Evolutionary conservation across 345 rosid species (phyloP), one percentile per base, ranked within the genome.

Genomic region (Citrus reticulata): DNA sequence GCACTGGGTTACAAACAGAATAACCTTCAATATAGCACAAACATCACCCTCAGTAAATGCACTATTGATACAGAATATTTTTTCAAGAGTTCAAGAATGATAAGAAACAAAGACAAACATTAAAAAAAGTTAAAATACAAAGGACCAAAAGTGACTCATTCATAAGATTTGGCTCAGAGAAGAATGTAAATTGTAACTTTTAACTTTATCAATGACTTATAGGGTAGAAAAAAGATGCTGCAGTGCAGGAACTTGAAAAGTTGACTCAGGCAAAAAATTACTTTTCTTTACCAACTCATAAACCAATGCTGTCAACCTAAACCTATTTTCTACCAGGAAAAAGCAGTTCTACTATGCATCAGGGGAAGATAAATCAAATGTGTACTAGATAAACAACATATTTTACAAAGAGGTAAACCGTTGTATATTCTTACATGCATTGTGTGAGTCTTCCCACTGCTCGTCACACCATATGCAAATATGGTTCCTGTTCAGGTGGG

Each of bases 361-460:
- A 58, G 16, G 73, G 32, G 35, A 59, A 69, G 59, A n/a, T 29
- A 19, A 19, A 46, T 9, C 60, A 4, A 30, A 30, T 55, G 63
- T 55, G 57, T 32, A 32, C 27, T 4, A 11, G 62, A 72, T 54
- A 34, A n/a, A 59, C 9, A 71, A 27, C 20, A 62, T 61, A 19
- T 24, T 17, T 11, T 0, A 5, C 49, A 20, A 29, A 40, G 14
- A 16, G 25, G 9, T 29, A 64, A 9, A 25, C 10, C 19, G 37
- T 81, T 72, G 79, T 49, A 69, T 57, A 64, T 81, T 81, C 97
- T 94, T 85, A 96, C 99, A 89, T 94, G 98, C 99, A 96, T 96
- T 17, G 99, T 96, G 81, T 96, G 99, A 79, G 99, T 96, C 87
- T 96, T 96, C 85, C 99, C 99, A 79, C 99, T 96, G 91, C 99